Conservation (phyloP, 805 yeast species). For the Cyberlindnera misumaiensis region DNA sequence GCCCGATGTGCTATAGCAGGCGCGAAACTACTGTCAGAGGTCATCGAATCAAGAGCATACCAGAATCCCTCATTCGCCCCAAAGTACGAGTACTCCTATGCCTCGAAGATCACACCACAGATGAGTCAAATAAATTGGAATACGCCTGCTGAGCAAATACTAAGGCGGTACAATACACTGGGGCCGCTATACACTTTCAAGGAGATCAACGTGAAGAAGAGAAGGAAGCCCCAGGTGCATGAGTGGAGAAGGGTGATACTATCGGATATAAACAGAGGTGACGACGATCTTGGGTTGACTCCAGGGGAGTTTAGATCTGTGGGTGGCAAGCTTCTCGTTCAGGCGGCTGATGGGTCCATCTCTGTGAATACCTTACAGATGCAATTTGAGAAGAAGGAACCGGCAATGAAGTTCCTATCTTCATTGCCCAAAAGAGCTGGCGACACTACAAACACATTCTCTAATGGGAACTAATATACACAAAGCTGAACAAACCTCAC, state of each 20-base stretch:
- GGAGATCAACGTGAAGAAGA: constrained; percentile 30
- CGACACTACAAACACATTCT: constrained; percentile 15
- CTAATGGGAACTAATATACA: background rate
- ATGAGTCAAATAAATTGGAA: constrained; percentile 47
- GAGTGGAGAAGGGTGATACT: constrained; percentile 43
- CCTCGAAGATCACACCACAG: constrained; percentile 44
- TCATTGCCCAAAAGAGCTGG: constrained; percentile 44
- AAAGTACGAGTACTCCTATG: constrained; percentile 39
- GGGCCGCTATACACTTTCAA: constrained; percentile 50
- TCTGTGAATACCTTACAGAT: constrained; percentile 36
- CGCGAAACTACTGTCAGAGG: constrained; percentile 45
- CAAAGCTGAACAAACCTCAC: constrained; percentile 8
- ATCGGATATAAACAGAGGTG: constrained; percentile 26
- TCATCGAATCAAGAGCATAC: constrained; percentile 31
- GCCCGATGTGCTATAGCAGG: constrained; percentile 54
- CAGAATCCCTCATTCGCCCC: constrained; percentile 17
- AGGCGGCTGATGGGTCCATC: constrained; percentile 39
- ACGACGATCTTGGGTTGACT: background rate
- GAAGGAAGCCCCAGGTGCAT: constrained; percentile 20
- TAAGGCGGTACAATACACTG: constrained; percentile 41
- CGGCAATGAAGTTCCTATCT: constrained; percentile 35
- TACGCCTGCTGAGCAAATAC: constrained; percentile 29
- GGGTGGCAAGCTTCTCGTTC: constrained; percentile 28
- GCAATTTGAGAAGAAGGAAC: constrained; percentile 48
- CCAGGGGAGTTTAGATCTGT: constrained; percentile 28